Conservation (phyloP, 2,329 filamentous ascomycete species). For the Chalaropsis ovoidea region DNA sequence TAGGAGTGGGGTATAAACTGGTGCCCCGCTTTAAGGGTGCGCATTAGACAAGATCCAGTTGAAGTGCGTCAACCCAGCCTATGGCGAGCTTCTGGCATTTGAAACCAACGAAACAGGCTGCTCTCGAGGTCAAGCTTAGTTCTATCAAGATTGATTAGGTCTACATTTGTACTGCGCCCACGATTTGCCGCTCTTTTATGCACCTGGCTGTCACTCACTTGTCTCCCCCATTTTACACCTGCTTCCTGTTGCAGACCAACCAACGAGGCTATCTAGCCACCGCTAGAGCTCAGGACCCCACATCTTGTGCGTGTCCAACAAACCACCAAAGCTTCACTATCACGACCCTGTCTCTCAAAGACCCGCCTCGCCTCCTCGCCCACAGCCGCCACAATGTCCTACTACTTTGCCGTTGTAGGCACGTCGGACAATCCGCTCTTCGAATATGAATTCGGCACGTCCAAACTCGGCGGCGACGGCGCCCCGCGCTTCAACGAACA, state of each 20-base stretch:
- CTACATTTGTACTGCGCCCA: too few relatives aligned
- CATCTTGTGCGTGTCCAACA: background rate
- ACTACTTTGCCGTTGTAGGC: slow-evolving; percentile 96
- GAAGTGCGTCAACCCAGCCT: background rate
- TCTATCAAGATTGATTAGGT: too few relatives aligned
- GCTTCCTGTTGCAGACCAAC: too few relatives aligned
- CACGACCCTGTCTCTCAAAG: background rate
- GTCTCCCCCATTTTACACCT: background rate
- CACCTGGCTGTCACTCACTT: background rate
- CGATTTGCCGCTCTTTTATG: background rate
- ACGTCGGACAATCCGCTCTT: slow-evolving; percentile 94
- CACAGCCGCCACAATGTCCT: slow-evolving; percentile 57
- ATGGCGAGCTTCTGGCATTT: background rate
- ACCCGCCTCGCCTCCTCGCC: background rate
- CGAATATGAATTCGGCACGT: slow-evolving; percentile 93
- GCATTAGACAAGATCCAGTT: background rate
- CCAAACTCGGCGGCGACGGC: slow-evolving; percentile 90
- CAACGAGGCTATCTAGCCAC: background rate
- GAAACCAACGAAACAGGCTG: background rate
- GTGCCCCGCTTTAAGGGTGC: slow-evolving; percentile 15
- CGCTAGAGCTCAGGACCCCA: background rate
- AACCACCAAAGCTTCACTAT: background rate
- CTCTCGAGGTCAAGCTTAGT: too few relatives aligned
- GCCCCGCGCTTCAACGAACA: slow-evolving; percentile 79
- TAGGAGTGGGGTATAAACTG: background rate